Evolutionary conservation across 2,329 filamentous ascomycete species (phyloP).

Genomic region (Colletotrichum melonis): DNA sequence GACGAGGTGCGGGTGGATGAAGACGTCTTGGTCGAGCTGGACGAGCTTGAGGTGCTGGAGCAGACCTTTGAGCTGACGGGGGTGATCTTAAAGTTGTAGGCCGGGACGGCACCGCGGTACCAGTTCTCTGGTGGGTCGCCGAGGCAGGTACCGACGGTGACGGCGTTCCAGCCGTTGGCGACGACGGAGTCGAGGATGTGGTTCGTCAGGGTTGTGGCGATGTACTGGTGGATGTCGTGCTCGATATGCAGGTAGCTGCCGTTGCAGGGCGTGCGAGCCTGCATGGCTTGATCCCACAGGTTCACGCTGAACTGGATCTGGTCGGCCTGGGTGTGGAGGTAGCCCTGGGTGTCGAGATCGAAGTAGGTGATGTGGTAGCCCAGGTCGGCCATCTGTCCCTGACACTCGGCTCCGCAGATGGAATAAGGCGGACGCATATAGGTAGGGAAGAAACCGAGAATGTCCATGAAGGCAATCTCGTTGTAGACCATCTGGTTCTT

Average conservation of each 20-base stretch:
- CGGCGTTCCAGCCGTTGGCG: constrained; percentile 44
- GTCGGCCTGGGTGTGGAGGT: constrained; percentile 20
- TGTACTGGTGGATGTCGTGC: constrained; percentile 58
- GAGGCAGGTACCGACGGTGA: constrained; percentile 59
- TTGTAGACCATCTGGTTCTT: constrained; percentile 55
- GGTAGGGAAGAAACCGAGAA: constrained; percentile 57
- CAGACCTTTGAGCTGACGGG: constrained; percentile 19
- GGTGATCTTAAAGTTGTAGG: constrained; percentile 39
- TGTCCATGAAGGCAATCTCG: constrained; percentile 56
- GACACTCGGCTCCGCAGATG: constrained; percentile 37
- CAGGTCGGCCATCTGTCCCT: constrained; percentile 29
- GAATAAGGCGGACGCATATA: constrained; percentile 51
- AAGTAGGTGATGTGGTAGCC: constrained; percentile 30
- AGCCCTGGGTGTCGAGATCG: constrained; percentile 46
- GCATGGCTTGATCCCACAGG: constrained; percentile 47
- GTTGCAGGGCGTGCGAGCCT: constrained; percentile 42
- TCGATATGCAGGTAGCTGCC: constrained; percentile 42
- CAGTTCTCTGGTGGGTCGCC: constrained; percentile 57
- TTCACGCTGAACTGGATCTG: constrained; percentile 45
- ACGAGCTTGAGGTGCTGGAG: constrained; percentile 21
- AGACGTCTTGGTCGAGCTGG: constrained; percentile 4
- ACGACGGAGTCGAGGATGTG: constrained; percentile 35
- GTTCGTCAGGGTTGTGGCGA: constrained; percentile 56
- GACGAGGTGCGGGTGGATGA: constrained; percentile 28
- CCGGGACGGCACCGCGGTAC: constrained; percentile 49